These are phyloP conservation scores for Volutella citrinella DNA, from an alignment of 2,329 filamentous ascomycete genomes.

Conservation along the genomic window DNA sequence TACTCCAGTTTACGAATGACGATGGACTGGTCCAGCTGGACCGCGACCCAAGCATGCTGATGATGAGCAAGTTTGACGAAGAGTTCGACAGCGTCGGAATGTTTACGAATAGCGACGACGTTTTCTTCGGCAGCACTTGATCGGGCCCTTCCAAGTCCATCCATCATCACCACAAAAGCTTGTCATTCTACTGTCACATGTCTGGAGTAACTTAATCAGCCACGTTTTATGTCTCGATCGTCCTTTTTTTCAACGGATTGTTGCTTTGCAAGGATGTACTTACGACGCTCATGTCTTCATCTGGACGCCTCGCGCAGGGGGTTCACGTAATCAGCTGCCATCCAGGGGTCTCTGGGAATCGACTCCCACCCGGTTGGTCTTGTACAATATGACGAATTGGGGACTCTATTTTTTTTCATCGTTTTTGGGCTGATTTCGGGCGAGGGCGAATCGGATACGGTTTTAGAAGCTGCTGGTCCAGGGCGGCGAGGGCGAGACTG, in stretches of 20 bases:
- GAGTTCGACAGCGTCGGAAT: slow-evolving; percentile 50
- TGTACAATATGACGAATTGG: slow-evolving; percentile 18
- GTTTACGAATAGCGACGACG: slow-evolving; percentile 49
- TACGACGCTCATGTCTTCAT: slow-evolving; percentile 22
- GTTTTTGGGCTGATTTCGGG: slow-evolving; percentile 7
- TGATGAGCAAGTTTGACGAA: slow-evolving; percentile 54
- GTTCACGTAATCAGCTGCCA: slow-evolving; percentile 14
- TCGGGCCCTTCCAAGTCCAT: too few relatives aligned
- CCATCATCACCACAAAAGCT: too few relatives aligned
- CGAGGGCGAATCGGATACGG: too few relatives aligned
- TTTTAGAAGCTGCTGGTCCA: too few relatives aligned
- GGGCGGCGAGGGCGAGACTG: too few relatives aligned
- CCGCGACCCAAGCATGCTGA: slow-evolving; percentile 45
- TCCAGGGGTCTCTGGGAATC: slow-evolving; percentile 6
- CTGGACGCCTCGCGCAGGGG: slow-evolving; percentile 4
- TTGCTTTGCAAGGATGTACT: slow-evolving; percentile 11
- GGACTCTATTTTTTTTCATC: slow-evolving; percentile 6
- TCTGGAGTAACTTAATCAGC: slow-evolving; percentile 13
- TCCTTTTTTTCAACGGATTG: too few relatives aligned
- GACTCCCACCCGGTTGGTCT: slow-evolving; percentile 3
- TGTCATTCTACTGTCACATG: slow-evolving; percentile 8
- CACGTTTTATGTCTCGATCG: slow-evolving; percentile 8
- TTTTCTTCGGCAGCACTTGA: slow-evolving; percentile 46
- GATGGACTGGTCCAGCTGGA: slow-evolving; percentile 42
- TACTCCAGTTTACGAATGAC: slow-evolving; percentile 40